phyloP scores from a whole-genome alignment of 257 asterid genomes.

The Salvia miltiorrhiza region DNA sequence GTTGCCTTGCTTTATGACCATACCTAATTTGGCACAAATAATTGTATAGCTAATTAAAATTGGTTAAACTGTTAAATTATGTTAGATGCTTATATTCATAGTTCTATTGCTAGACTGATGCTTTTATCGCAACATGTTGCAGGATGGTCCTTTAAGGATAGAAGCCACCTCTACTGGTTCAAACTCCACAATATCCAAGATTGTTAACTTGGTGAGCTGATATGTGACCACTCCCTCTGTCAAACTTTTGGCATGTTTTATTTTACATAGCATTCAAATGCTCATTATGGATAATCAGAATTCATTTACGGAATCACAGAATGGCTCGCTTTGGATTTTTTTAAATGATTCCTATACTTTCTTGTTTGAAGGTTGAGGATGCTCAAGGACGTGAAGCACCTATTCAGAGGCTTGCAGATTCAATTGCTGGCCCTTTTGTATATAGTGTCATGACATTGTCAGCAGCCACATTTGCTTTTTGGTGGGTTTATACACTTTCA shows the following conservation, averaged over 20 bases:
- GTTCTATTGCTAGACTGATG: slow-evolving; percentile 24
- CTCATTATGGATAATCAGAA: slow-evolving; percentile 7
- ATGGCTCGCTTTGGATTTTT: not conserved
- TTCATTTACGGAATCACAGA: not conserved
- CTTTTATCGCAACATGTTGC: slow-evolving; percentile 26
- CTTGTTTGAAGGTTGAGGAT: slow-evolving; percentile 76
- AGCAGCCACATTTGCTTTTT: slow-evolving; percentile 90
- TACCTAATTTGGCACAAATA: slow-evolving; percentile 14
- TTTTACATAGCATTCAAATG: not conserved
- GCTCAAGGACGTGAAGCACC: slow-evolving; percentile 99
- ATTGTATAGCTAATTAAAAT: not conserved
- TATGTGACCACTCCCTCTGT: not conserved
- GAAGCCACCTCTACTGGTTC: slow-evolving; percentile 91
- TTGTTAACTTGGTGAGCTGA: slow-evolving; percentile 77
- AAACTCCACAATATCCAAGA: slow-evolving; percentile 91
- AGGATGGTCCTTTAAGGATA: slow-evolving; percentile 96
- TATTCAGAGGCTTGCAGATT: slow-evolving; percentile 96
- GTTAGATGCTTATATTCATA: slow-evolving; percentile 5
- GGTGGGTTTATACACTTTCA: slow-evolving; percentile 50
- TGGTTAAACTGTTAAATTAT: not conserved
- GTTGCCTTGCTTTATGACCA: not conserved
- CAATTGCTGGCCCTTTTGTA: slow-evolving; percentile 97
- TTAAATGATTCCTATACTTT: slow-evolving; percentile 6
- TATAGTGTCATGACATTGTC: slow-evolving; percentile 89
- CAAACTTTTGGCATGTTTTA: not conserved